phyloP scores from a whole-genome alignment of 2,329 filamentous ascomycete species.

The Ciborinia camelliae region DNA sequence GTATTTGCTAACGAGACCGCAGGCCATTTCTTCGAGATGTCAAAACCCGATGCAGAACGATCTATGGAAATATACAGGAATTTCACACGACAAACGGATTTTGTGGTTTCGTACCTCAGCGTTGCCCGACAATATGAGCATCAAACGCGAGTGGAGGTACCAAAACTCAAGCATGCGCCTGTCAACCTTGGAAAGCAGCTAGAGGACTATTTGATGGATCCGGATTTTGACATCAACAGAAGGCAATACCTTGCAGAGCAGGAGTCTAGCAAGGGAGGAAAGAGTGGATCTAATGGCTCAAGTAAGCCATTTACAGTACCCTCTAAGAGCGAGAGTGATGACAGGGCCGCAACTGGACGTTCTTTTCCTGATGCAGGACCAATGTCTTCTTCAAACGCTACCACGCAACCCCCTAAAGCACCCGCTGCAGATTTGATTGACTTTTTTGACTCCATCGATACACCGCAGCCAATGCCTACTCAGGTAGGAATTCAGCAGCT shows the following conservation, averaged over 20 bases:
- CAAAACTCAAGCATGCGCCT: conserved; percentile 94
- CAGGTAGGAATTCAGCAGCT: conserved; percentile 42
- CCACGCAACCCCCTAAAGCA: conserved; percentile 50
- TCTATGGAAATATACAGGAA: conserved; percentile 88
- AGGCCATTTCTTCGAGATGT: conserved; percentile 99
- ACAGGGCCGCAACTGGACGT: conserved; percentile 31
- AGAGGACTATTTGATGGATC: conserved; percentile 90
- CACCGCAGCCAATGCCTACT: conserved; percentile 66
- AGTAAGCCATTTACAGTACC: conserved; percentile 45
- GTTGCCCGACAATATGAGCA: conserved; percentile 87
- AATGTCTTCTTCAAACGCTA: conserved; percentile 42
- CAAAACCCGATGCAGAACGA: conserved; percentile 85
- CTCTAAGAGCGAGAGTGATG: conserved; percentile 38
- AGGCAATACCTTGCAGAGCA: conserved; percentile 88
- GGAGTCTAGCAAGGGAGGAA: conserved; percentile 57
- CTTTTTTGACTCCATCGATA: conserved; percentile 91
- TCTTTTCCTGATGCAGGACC: conserved; percentile 35
- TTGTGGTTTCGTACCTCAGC: conserved; percentile 84
- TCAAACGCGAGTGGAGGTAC: conserved; percentile 88
- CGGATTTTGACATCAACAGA: conserved; percentile 91
- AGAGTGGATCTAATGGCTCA: conserved; percentile 31
- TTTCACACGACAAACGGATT: conserved; percentile 88
- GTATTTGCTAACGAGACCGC: conserved; percentile 26
- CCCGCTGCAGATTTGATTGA: conserved; percentile 80
- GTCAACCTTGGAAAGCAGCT: conserved; percentile 85